phyloP scores from a whole-genome alignment of 116 monocot genomes.

The Cymodocea nodosa region DNA sequence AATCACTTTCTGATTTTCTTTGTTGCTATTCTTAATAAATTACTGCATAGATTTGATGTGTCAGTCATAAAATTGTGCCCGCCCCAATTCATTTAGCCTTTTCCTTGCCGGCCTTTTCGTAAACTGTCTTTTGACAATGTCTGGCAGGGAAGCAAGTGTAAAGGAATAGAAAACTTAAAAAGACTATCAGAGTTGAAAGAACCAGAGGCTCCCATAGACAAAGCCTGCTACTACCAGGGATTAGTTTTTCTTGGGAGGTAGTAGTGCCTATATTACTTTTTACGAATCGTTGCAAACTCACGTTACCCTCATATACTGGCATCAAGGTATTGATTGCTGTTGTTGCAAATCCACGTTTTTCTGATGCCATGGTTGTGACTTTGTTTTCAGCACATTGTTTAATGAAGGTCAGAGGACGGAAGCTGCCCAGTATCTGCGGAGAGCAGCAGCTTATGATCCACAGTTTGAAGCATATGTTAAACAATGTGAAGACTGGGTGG shows the following conservation, averaged over 20 bases:
- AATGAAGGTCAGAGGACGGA: constrained; percentile 50
- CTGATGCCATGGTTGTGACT: background rate
- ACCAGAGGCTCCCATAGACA: constrained; percentile 53
- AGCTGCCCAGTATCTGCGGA: constrained; percentile 56
- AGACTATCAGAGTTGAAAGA: constrained; percentile 61
- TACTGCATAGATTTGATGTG: background rate
- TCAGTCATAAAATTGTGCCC: background rate
- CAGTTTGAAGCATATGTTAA: constrained; percentile 42
- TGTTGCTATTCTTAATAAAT: background rate
- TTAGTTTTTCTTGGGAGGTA: constrained; percentile 77
- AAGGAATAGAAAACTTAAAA: constrained; percentile 61
- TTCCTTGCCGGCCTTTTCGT: no score
- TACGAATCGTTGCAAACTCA: background rate
- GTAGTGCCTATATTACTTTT: background rate
- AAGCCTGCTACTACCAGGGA: constrained; percentile 55
- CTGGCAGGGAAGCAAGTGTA: constrained; percentile 42
- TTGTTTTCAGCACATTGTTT: constrained; percentile 27
- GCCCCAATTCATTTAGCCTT: background rate
- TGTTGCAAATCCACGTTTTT: background rate
- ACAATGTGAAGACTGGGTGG: constrained; percentile 50
- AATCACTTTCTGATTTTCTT: background rate
- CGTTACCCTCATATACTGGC: background rate
- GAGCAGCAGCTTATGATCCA: constrained; percentile 77
- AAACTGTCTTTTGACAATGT: background rate
- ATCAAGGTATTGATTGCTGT: background rate